Evolutionary conservation across 2,329 filamentous ascomycete genomes (phyloP).

Genomic region (Monilinia laxa): DNA sequence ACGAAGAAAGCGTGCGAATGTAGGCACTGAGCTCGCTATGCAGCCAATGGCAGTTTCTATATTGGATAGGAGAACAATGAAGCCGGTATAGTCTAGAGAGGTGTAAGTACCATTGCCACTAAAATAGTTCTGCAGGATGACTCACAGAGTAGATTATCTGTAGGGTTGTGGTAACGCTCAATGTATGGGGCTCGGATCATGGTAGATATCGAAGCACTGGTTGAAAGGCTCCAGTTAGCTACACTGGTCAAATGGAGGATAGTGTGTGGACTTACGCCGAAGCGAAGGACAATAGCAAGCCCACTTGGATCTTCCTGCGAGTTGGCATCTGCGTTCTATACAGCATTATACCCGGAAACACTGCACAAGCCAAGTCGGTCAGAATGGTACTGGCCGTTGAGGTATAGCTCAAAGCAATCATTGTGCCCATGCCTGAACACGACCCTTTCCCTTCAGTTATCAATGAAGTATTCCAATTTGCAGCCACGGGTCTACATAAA

Average conservation of each 20-base stretch:
- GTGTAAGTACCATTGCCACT: neutral
- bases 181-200: constrained; percentile 20
- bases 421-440: constrained; percentile 27
- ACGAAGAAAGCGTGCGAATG: constrained; percentile 16
- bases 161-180: neutral
- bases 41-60: constrained; percentile 23
- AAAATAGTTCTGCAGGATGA: neutral
- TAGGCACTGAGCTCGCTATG: constrained; percentile 18
- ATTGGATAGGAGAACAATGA: constrained; percentile 20
- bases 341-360: constrained; percentile 41
- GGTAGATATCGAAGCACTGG: constrained; percentile 19
- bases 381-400: constrained; percentile 40
- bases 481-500: constrained; percentile 29
- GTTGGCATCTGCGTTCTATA: constrained; percentile 41
- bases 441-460: constrained; percentile 24
- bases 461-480: constrained; percentile 29
- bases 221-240: neutral
- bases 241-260: neutral
- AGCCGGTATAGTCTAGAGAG: constrained; percentile 14
- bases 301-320: constrained; percentile 32
- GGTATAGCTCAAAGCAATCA: constrained; percentile 36
- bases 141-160: constrained; percentile 35
- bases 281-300: constrained; percentile 32
- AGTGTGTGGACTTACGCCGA: constrained; percentile 3
- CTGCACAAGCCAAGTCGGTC: constrained; percentile 40